Base-by-base conservation (phyloP, 1,139 yeast genomes). In the Meyerozyma carpophila region DNA sequence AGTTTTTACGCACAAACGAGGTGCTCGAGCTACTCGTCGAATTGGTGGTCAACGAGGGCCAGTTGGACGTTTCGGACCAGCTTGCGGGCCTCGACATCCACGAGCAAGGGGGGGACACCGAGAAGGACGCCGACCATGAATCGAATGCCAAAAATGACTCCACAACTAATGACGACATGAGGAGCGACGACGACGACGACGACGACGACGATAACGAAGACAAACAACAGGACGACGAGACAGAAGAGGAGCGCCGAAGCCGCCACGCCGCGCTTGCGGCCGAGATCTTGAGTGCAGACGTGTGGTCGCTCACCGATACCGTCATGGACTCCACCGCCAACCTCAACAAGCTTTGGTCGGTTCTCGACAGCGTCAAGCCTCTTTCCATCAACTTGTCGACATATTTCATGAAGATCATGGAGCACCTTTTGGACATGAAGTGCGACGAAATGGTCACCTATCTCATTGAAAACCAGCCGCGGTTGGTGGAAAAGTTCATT, bases 231-330 rank as follows among this genome's bases (percentile, higher is more conserved):
- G 63, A 56, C 11, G 56, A 53, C 9, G 76, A 71, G 53, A 62
- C 72, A 7, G 63, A 60, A 10, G 81, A 78, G 43, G 87, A 83
- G 51, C 70, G 66, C 18, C 79, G 79, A 46, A 72, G 79, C 14
- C 75, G 91, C 51, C 75, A 89, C 55, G 94, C 96, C 4, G 85
- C 90, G 43, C 77, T 91, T 49, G 93, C 96, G 4, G 88, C 96
- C 1, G 98, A 94, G 59, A 84, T 93, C 38, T 71, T 93, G 37
- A 81, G 93, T 44, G 90, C 95, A 4, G 98, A 93, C 58, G 94
- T 90, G 7, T 93, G 97, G 97, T 86, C 95, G 4, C 73, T 94
- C 32, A 87, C 96, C 4, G 96, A 93, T 54, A 83, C 96, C 0
- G 83, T 93, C 41, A 84, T 93, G 84, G 94, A 87, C 55, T 79